Percentiles rank a stretch among this genome's conserved stretches.
phyloP scores from a whole-genome alignment of 2,329 filamentous ascomycete genomes.

The Alternaria postmessia region DNA sequence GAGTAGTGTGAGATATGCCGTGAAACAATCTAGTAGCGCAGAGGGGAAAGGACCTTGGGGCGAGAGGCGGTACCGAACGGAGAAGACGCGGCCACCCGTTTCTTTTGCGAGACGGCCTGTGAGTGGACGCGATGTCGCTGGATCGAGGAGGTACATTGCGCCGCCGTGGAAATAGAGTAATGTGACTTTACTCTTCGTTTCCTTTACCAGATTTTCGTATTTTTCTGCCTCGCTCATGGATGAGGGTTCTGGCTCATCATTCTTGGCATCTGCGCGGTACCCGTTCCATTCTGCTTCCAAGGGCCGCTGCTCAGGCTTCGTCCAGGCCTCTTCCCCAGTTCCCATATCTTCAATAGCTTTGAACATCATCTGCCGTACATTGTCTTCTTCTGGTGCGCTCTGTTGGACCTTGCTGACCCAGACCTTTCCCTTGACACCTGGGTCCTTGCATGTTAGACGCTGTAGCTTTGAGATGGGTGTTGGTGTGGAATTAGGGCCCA shows the following conservation, averaged over 20 bases:
- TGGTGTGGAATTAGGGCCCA: constrained; percentile 37
- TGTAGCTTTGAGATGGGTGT: constrained; percentile 59
- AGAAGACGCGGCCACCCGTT: constrained; percentile 73
- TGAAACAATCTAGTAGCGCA: constrained; percentile 74
- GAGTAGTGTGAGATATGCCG: constrained; percentile 75
- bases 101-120: constrained; percentile 70
- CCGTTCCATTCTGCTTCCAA: constrained; percentile 81
- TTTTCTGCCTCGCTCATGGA: constrained; percentile 68
- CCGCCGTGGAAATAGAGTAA: constrained; percentile 80
- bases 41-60: constrained; percentile 79
- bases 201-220: constrained; percentile 72
- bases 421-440: constrained; percentile 76
- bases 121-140: constrained; percentile 68
- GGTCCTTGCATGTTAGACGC: constrained; percentile 66
- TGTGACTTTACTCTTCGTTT: constrained; percentile 69
- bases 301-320: constrained; percentile 61
- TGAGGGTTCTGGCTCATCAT: constrained; percentile 60
- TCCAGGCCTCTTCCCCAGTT: constrained; percentile 42
- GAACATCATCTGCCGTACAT: constrained; percentile 64
- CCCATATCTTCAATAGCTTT: constrained; percentile 65
- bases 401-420: constrained; percentile 80
- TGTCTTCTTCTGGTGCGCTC: constrained; percentile 64
- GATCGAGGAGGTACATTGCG: constrained; percentile 76
- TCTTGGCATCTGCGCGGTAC: constrained; percentile 65
- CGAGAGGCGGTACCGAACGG: constrained; percentile 76